Base-by-base conservation (phyloP, 148 eudicot genomes). In the Heliosperma pusillum region DNA sequence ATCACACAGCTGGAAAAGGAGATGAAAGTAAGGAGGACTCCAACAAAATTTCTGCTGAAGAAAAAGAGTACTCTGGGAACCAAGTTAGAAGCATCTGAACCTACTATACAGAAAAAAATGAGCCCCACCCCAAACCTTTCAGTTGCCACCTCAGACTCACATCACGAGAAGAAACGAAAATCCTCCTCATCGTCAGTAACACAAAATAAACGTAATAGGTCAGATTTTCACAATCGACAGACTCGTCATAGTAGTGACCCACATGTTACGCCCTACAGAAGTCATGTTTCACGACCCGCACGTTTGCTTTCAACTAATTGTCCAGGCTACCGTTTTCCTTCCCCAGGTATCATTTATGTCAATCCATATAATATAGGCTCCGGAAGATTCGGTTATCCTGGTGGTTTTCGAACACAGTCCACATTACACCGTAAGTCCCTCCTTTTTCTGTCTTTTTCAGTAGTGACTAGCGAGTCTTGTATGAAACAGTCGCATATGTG, bases 1-100 rank as follows among this genome's bases (percentile, higher is more conserved):
- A 65, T 65, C 45, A 65, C 22, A 65, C 69, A 65, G 69, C n/a
- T 65, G 13, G 47, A 65, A 36, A 65, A 30, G 44, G 69, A 65
- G 22, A 65, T 65, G 69, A 22, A 65, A 65, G 69, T 17, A 65
- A 30, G 67, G 24, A 58, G 64, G 44, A 65, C 9, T 19, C 22
- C 22, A 30, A 19, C 69, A 16, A 10, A 65, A 13, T 1, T 2
- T 8, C 11, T 19, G 13, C 6, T 30, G 45, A 40, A 33, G 22
- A 33, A 65, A 10, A 65, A 16, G 21, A 65, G 20, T 26, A 36
- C 1, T 62, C 66, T 27, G n/a, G 20, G 17, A 30, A 30, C 2
- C 2, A 65, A 33, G 45, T 19, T 42, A 65, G 13, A 65, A 65
- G 45, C 5, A n/a, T 8, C 20, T 10, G 45, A 30, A 33, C 33